phyloP scores from a whole-genome alignment of 2,329 filamentous ascomycete genomes.

The Juglanconis oblonga region DNA sequence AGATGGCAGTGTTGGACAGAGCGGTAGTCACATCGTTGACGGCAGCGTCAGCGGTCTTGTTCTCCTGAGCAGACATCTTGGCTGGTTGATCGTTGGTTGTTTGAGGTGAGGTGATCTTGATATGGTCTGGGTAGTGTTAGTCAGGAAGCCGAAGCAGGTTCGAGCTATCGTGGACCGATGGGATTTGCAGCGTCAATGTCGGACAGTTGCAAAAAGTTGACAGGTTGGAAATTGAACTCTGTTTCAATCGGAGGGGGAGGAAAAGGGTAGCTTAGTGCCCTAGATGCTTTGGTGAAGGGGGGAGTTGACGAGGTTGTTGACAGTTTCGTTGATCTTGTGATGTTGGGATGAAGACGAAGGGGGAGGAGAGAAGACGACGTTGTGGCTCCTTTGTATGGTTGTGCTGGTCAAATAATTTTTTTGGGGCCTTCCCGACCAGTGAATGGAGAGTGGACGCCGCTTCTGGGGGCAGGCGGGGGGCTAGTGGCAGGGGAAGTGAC shows the following conservation, averaged over 20 bases:
- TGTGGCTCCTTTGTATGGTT: conserved; percentile 25
- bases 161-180: conserved; percentile 28
- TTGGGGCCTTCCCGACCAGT: conserved; percentile 14
- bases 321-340: conserved; percentile 32
- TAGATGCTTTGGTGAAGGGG: conserved; percentile 54
- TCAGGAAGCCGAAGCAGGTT: conserved; percentile 38
- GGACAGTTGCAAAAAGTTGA: conserved; percentile 29
- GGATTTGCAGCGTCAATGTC: conserved; percentile 37
- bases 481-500: conserved; percentile 8
- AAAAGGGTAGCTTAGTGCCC: conserved; percentile 88
- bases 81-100: conserved; percentile 35
- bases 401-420: conserved; percentile 34
- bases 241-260: conserved; percentile 64
- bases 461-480: conserved; percentile 11
- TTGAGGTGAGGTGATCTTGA: conserved; percentile 27
- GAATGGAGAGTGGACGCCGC: background rate
- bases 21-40: conserved; percentile 75
- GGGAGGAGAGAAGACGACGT: conserved; percentile 28
- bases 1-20: conserved; percentile 72
- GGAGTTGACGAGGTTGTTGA: conserved; percentile 35
- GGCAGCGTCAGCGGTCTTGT: conserved; percentile 59
- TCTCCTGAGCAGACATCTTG: conserved; percentile 86
- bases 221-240: conserved; percentile 60
- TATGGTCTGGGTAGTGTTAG: conserved; percentile 30
- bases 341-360: conserved; percentile 30